Conservation (phyloP, 148 eudicot genomes). For the Rhododendron ferrugineum region DNA sequence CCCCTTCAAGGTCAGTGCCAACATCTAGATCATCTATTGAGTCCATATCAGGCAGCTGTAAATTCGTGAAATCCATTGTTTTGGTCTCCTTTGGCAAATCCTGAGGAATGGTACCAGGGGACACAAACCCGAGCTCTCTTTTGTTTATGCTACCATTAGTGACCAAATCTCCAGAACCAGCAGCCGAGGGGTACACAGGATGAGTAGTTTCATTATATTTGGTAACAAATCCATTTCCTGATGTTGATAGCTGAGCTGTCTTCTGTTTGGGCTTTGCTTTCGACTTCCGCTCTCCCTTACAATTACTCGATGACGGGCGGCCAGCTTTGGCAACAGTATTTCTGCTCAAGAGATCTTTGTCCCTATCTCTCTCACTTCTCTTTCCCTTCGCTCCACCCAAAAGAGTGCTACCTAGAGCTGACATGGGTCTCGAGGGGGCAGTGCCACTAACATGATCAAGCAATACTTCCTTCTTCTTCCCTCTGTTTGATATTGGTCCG, state of each 20-base stretch:
- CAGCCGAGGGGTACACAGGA: slow-evolving; percentile 37
- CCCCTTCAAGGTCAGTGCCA: slow-evolving; percentile 46
- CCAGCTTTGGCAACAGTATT: slow-evolving; percentile 41
- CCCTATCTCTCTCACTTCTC: slow-evolving; percentile 72
- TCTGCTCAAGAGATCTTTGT: slow-evolving; percentile 19
- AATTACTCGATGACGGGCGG: slow-evolving; percentile 45
- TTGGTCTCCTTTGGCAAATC: slow-evolving; percentile 43
- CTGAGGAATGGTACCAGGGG: slow-evolving; percentile 30
- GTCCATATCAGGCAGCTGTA: slow-evolving; percentile 55
- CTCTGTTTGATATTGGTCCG: slow-evolving; percentile 69
- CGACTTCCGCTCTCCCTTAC: slow-evolving; percentile 66
- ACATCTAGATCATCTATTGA: slow-evolving; percentile 56
- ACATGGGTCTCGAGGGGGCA: slow-evolving; percentile 37
- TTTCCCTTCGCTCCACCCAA: slow-evolving; percentile 75
- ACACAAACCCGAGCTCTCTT: slow-evolving; percentile 40
- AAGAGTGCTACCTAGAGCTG: slow-evolving; percentile 34
- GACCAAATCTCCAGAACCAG: slow-evolving; percentile 28
- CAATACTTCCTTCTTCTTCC: slow-evolving; percentile 76
- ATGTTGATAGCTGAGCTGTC: slow-evolving; percentile 57
- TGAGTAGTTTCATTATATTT: slow-evolving; percentile 29
- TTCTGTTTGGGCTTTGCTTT: slow-evolving; percentile 88
- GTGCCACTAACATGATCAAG: slow-evolving; percentile 68
- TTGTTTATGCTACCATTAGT: slow-evolving; percentile 28
- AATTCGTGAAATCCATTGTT: slow-evolving; percentile 33
- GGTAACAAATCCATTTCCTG: slow-evolving; percentile 24